A percentile compares a stretch with the other conserved stretches of the same genome.
These are phyloP conservation scores for Syncephalastrum racemosum DNA, from an alignment of 371 early-diverging fungal species.

Conservation along the genomic window DNA sequence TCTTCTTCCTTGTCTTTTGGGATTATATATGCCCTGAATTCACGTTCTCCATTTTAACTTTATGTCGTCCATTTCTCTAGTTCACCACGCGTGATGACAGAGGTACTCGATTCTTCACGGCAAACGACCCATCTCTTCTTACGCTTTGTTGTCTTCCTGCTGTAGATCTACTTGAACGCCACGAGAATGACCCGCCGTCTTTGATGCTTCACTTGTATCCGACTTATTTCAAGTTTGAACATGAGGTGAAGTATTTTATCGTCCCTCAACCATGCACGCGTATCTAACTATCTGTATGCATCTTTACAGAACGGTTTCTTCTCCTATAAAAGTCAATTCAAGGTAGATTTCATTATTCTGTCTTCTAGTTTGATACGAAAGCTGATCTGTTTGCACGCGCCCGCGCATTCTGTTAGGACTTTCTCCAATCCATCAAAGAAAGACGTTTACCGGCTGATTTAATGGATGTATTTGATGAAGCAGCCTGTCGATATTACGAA, in stretches of 20 bases:
- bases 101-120: no score
- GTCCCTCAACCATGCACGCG: not conserved
- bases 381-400: not conserved
- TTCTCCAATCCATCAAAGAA: slow-evolving; percentile 55
- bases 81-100: no score
- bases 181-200: slow-evolving; percentile 50
- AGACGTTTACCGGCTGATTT: slow-evolving; percentile 55
- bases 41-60: no score
- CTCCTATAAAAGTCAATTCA: slow-evolving; percentile 63
- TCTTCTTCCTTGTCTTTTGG: not conserved
- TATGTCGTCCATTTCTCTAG: not conserved
- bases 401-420: slow-evolving; percentile 41
- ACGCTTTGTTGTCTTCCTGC: not conserved
- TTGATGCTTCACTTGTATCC: slow-evolving; percentile 58
- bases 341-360: slow-evolving; percentile 28
- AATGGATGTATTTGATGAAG: slow-evolving; percentile 59
- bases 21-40: not conserved
- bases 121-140: not conserved
- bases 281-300: not conserved
- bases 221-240: slow-evolving; percentile 66
- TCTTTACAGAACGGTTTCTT: slow-evolving; percentile 58
- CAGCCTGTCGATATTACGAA: slow-evolving; percentile 60
- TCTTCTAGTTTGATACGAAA: not conserved
- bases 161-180: slow-evolving; percentile 44
- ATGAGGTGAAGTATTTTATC: slow-evolving; percentile 40